Evolutionary conservation across 2,329 filamentous ascomycete species (phyloP), one percentile per base, ranked within the genome.

Genomic region (Fusarium sp.): DNA sequence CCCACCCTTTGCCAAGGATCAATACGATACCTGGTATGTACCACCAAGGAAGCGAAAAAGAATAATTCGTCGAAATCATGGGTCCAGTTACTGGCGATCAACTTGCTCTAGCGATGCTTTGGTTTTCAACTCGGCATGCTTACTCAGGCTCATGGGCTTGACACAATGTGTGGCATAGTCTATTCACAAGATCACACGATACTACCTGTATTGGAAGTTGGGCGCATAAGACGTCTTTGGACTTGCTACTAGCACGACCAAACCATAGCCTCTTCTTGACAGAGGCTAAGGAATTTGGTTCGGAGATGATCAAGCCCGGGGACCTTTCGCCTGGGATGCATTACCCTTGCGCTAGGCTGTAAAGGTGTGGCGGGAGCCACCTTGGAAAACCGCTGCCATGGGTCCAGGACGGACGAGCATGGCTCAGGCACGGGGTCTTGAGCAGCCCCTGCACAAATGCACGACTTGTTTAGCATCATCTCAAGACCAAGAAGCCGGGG

Each of bases 21-120:
- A 61, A 35, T 50, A 59, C 47, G 48, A 49, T 47, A 54, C 49
- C 58, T 46, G 61, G 56, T 60, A 56, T 62, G 58, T 60, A 56
- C 60, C 54, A 53, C 65, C 63, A 70, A 67, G 65, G 67, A 70
- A 70, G 65, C 57, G 57, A 66, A 69, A 70, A 69, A 64, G 67
- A 70, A 70, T 65, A 57, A 69, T 55, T 70, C 56, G 58, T 55
- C 9, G 57, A 58, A 60, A 67, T 49, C 54, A 32, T 54, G 58
- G 44, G 49, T 45, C 56, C 53, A 43, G 47, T 38, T 61, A n/a
- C 48, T 49, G 53, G 49, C 32, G 36, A 65, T 64, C 46, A 57
- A 48, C 29, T 47, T 61, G 32, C 27, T 53, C 17, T n/a, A 33
- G n/a, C 11, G 17, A 21, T 29, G 10, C 31, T 37, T 23, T 29